phyloP scores from a whole-genome alignment of 2,329 filamentous ascomycete species.

The Cladorrhinum sp. region DNA sequence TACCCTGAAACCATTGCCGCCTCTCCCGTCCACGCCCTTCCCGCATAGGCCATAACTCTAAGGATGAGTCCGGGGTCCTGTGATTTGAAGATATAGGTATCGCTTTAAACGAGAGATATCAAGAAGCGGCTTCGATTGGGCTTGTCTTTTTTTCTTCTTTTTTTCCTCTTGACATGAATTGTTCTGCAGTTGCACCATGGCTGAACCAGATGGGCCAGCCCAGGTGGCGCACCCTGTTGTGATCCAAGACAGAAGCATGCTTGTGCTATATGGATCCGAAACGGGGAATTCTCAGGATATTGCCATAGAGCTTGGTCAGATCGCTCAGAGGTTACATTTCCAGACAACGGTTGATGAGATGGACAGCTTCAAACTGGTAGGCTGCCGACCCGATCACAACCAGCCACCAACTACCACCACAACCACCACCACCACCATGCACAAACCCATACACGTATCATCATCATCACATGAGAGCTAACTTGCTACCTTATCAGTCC shows the following conservation, averaged over 20 bases:
- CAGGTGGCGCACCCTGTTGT: constrained; percentile 10
- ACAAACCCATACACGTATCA: background rate
- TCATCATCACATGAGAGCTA: background rate
- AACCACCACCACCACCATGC: background rate
- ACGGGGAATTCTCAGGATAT: constrained; percentile 92
- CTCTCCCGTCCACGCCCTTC: no score
- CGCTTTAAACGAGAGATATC: no score
- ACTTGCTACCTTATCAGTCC: constrained; percentile 34
- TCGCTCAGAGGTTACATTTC: constrained; percentile 77
- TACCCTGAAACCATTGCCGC: no score
- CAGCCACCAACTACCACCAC: background rate
- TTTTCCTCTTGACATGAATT: no score
- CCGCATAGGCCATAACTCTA: no score
- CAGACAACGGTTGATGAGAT: constrained; percentile 71
- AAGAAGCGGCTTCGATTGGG: no score
- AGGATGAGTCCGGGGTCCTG: no score
- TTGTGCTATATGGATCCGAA: constrained; percentile 90
- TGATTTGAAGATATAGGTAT: no score
- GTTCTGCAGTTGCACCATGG: background rate
- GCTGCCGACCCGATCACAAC: constrained; percentile 34
- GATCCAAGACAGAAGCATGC: constrained; percentile 40
- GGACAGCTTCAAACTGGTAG: constrained; percentile 71
- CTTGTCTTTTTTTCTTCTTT: no score
- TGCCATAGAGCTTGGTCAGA: constrained; percentile 75
- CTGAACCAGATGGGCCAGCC: background rate